Conservation (phyloP, 257 asterid genomes). For the Paulownia fortunei region DNA sequence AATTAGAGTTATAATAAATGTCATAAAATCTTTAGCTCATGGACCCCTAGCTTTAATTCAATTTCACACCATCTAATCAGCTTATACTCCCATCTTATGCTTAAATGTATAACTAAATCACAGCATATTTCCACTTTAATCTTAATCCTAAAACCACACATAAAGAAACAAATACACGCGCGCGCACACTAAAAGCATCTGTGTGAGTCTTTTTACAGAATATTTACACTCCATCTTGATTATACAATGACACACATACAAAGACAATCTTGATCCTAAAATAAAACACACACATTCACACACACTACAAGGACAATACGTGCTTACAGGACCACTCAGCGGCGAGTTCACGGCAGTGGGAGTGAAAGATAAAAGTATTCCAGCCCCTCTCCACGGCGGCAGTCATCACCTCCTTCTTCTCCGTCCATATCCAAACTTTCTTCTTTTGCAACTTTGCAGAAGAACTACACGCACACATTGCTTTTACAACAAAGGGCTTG, state of each 20-base stretch:
- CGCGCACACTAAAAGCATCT: neutral
- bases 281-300: neutral
- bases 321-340: conserved; percentile 78
- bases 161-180: neutral
- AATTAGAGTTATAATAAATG: neutral
- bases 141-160: neutral
- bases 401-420: conserved; percentile 84
- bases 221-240: neutral
- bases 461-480: conserved; percentile 33
- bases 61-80: neutral
- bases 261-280: conserved; percentile 10
- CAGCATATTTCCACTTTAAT: neutral
- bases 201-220: neutral
- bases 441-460: conserved; percentile 45
- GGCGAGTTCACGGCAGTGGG: conserved; percentile 64
- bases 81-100: neutral
- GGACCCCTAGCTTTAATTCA: neutral
- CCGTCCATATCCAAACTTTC: conserved; percentile 88
- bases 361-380: conserved; percentile 69
- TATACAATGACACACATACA: neutral
- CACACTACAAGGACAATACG: neutral
- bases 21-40: neutral
- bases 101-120: neutral
- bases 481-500: conserved; percentile 15
- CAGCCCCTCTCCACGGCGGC: conserved; percentile 94